Conservation (phyloP, 345 rosid genomes). For the Lagerstroemia speciosa region DNA sequence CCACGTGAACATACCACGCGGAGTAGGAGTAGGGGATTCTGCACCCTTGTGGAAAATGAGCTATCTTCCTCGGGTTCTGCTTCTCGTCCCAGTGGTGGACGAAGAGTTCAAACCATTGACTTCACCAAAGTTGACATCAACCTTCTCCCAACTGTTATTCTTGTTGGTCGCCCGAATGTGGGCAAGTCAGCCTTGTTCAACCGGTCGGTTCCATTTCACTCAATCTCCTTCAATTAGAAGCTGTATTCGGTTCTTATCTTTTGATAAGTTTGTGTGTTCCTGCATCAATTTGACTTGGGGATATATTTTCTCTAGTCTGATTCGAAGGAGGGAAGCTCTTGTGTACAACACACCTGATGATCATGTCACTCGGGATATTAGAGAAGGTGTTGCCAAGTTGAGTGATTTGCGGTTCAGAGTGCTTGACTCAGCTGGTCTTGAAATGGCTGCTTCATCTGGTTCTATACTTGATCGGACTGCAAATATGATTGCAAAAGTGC, state of each 20-base stretch:
- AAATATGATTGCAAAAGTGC: constrained; percentile 69
- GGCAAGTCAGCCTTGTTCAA: constrained; percentile 93
- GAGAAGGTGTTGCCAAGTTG: constrained; percentile 90
- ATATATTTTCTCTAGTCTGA: constrained; percentile 39
- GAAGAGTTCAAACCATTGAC: constrained; percentile 38
- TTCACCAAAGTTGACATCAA: constrained; percentile 55
- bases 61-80: constrained; percentile 10
- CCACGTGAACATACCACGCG: not conserved
- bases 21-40: constrained; percentile 20
- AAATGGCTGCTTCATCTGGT: constrained; percentile 79
- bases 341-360: constrained; percentile 85
- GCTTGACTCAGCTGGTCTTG: constrained; percentile 93
- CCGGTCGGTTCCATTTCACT: constrained; percentile 38
- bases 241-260: not conserved
- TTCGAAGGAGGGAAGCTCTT: constrained; percentile 88
- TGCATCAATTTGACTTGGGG: not conserved
- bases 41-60: constrained; percentile 21
- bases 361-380: constrained; percentile 90
- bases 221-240: not conserved
- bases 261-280: not conserved
- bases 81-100: constrained; percentile 17
- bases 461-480: constrained; percentile 86
- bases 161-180: constrained; percentile 88
- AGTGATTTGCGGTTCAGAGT: constrained; percentile 76
- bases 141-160: constrained; percentile 71